Base-by-base conservation (phyloP, 192 early-diverging fungal genomes). In the Gonapodya prolifera region DNA sequence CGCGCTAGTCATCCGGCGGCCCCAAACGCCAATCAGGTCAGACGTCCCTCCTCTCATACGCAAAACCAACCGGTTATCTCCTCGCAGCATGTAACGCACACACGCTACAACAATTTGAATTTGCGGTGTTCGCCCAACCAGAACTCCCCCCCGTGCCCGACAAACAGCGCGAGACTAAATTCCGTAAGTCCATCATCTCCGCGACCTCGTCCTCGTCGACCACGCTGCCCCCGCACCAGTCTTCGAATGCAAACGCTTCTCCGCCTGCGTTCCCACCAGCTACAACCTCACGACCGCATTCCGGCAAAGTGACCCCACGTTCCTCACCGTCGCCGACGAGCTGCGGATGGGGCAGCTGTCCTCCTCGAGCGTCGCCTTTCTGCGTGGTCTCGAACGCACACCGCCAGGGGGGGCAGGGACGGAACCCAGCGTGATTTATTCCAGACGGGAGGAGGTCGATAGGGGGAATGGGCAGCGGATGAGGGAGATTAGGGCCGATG, bases 311-410 rank as follows among this genome's bases (percentile, higher is more conserved):
- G 94, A 98, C 79, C 81, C 83, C 83, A 85, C 76, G n/a, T 93
- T 98, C 77, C 84, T 94, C 75, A 83, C 90, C 30, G 88, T 98
- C 80, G 85, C 96, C 32, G 95, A 94, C 78, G 94, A 98, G 79
- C 87, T 95, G 82, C 88, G 96, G 69, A 81, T 91, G 35, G 94
- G 94, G 2, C 78, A 81, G 28, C 76, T 95, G 2, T 89, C 93
- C 0, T 70, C 81, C 0, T 79, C 87, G 35, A 87, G 90, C 1
- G 81, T 84, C 35, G 33, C 78, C 0, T 76, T 84, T 0, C 88
- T 97, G 33, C 79, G 77, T 23, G 34, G 71, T 1, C 82, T 91
- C 33, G 82, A 80, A 70, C 87, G 86, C 1, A 82, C 33, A 79
- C 89, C 89, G 0, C 82, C 84, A 77, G 80, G 79, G 30, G n/a